Evolutionary conservation across 148 eudicot species (phyloP).

Genomic region (Suaeda aralocaspica): DNA sequence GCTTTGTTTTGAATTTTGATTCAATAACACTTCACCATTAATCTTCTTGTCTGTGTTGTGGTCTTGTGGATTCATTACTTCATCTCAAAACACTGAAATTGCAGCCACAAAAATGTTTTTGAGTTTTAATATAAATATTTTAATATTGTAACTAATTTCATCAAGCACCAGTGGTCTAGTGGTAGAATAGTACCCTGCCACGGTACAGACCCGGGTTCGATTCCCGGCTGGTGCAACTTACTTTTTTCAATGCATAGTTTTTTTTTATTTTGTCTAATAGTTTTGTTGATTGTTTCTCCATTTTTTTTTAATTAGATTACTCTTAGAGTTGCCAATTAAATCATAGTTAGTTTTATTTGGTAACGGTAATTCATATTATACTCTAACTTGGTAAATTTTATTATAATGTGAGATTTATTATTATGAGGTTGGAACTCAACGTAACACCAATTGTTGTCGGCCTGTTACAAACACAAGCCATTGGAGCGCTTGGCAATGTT

Average conservation of each 20-base stretch:
- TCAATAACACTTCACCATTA: neutral
- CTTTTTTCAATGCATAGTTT: too few species aligned
- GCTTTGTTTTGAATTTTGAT: neutral
- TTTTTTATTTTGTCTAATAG: neutral
- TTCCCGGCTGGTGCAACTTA: conserved; percentile 45
- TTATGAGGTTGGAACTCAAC: too few species aligned
- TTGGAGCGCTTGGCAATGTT: too few species aligned
- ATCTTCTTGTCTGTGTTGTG: neutral
- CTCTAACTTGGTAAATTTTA: too few species aligned
- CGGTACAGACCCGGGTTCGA: conserved; percentile 52
- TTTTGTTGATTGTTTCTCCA: too few species aligned
- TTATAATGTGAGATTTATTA: too few species aligned
- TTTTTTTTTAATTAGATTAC: too few species aligned
- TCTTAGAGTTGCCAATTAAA: too few species aligned
- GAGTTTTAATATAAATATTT: neutral
- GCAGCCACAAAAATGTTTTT: neutral
- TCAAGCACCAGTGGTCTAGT: conserved; percentile 34
- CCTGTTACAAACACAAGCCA: too few species aligned
- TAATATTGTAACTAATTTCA: neutral
- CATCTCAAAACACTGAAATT: neutral
- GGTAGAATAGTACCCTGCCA: conserved; percentile 52
- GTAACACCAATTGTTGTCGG: too few species aligned
- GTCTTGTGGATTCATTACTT: neutral
- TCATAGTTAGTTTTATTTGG: too few species aligned
- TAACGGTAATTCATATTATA: too few species aligned